Base-by-base conservation (phyloP, 805 yeast species). In the Metschnikowia anglica region DNA sequence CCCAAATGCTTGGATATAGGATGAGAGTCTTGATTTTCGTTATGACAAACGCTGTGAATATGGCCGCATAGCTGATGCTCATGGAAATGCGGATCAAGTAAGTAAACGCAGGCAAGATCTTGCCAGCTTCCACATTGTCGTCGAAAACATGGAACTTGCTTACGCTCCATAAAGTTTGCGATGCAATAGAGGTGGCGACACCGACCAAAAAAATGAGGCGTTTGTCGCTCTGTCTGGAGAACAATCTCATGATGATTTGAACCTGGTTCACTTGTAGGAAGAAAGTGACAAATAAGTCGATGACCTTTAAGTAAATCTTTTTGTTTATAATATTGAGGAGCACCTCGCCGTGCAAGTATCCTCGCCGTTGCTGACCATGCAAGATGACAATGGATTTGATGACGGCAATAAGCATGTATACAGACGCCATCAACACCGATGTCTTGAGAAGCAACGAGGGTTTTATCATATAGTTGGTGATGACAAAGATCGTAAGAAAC, bases 61-160 rank as follows among this genome's bases (percentile, higher is more conserved):
- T 68, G 8, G 81, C 80, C 2, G 87, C 81, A 62, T 81, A 87
- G 54, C 85, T 70, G 26, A 84, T 74, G 2, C 86, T 74, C 54
- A 85, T 70, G 4, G 90, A 83, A 31, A 87, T 85, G 45, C 91
- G 72, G 32, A 85, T 73, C 36, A 87, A 66, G 55, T 86, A 87
- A 23, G 81, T 81, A 59, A 87, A 84, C 0, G 90, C 86, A 0
- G 90, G 86, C 11, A 85, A 54, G 18, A 83, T 77, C 15, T 81
- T 80, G 31, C 79, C 68, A 1, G 73, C 65, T 48, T 72, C 77
- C 44, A 66, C 71, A 28, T 66, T 72, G 3, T 53, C 57, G 0
- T 59, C 36, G 46, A 68, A 68, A 0, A 41, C 44, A 49, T 64
- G 61, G 52, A 82, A 80, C 4, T 77, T 77, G 12, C 89, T 74